Conservation (phyloP, 2,329 filamentous ascomycete genomes). For the Tolypocladium pustulatum region DNA sequence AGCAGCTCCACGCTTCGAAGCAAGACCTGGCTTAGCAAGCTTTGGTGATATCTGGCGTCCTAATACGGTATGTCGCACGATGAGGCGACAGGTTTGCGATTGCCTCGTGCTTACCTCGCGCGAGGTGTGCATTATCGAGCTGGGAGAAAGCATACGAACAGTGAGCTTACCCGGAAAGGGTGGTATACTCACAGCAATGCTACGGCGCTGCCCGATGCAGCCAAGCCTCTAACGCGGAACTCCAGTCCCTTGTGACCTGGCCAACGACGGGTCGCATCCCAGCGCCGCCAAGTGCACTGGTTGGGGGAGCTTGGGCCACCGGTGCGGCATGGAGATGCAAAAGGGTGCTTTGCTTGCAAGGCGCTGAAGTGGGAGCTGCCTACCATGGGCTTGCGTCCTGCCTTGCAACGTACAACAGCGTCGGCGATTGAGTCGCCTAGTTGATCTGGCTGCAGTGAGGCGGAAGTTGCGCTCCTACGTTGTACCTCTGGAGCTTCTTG, state of each 20-base stretch:
- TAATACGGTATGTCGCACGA: not conserved
- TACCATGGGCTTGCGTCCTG: too few relatives aligned
- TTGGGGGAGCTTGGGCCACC: not conserved
- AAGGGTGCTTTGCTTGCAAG: not conserved
- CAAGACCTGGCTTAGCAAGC: not conserved
- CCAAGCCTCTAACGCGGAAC: not conserved
- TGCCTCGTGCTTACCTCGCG: not conserved
- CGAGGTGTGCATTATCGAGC: not conserved
- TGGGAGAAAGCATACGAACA: not conserved
- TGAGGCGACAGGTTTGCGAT: not conserved
- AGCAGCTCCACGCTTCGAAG: not conserved
- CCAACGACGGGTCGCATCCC: not conserved
- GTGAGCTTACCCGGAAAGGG: not conserved
- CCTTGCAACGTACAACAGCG: too few relatives aligned
- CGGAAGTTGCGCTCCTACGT: not conserved
- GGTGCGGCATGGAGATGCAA: not conserved
- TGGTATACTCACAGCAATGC: not conserved
- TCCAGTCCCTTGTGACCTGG: not conserved
- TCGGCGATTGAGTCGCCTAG: not conserved
- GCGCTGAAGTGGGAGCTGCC: not conserved
- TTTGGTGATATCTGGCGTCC: not conserved
- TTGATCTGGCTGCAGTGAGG: not conserved
- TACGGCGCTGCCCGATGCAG: not conserved
- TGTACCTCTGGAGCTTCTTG: not conserved
- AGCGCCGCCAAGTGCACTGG: not conserved